Base-by-base conservation (phyloP, 2,329 filamentous ascomycete genomes). In the Trichoderma koningii region DNA sequence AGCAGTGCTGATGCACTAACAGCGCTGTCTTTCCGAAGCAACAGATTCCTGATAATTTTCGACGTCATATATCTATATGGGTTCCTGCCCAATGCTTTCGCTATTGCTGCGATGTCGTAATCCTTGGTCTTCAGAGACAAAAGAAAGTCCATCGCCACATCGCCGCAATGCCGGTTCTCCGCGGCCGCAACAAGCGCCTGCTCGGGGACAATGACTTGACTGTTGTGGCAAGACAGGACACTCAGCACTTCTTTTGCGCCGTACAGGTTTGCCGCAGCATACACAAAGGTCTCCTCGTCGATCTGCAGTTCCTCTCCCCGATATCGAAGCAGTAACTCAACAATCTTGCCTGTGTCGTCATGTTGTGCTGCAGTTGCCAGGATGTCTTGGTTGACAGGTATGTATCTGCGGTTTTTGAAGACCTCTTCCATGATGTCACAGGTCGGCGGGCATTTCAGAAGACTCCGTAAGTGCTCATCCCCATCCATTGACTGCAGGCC, bases 201-300 rank as follows among this genome's bases (percentile, higher is more conserved):
- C 1, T 48, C 42, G 15, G 28, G 17, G 14, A 26, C n/a, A 2
- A 10, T 12, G n/a, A n/a, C 12, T 23, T 9, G 26, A 6, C 5
- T 5, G 6, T 23, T 12, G 28, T 21, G 1, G 5, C 2, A 19
- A 0, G 2, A 48, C 2, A 57, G 15, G 15, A 7, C n/a, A 3
- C 47, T 28, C 17, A 57, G 23, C 3, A 57, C n/a, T 7, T 10
- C n/a, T 15, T 23, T 23, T 7, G 42, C 12, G 6, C 12, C 42
- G 10, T 3, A 5, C 26, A 0, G 5, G 14, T 57, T 57, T n/a
- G 3, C 9, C 14, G 42, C 55, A 3, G 55, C 55, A 12, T 23
- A 21, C 7, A 48, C 0, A 7, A 48, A 23, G n/a, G 47, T 3
- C 0, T 34, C 17, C 0, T 34, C 3, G n/a, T 15, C 12, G 3